Conservation (phyloP, 1,284 basidiomycete genomes). For the Tranzscheliella williamsii region DNA sequence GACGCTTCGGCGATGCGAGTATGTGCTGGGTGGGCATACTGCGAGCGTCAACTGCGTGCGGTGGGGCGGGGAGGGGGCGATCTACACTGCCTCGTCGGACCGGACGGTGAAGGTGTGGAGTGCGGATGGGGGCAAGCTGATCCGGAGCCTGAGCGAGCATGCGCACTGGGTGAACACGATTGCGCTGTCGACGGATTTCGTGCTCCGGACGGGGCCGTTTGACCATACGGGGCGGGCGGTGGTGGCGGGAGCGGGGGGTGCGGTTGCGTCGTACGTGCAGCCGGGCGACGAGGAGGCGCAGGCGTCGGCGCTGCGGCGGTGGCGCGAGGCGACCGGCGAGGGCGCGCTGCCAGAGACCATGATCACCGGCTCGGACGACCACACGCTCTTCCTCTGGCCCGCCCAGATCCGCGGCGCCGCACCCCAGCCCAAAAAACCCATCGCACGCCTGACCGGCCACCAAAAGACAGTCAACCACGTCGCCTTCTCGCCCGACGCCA, state of each 20-base stretch:
- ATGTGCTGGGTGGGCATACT: constrained; percentile 87
- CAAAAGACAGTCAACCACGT: constrained; percentile 95
- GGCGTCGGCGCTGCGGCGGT: constrained; percentile 64
- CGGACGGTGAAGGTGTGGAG: constrained; percentile 93
- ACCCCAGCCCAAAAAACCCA: constrained; percentile 72
- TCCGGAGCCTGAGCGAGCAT: constrained; percentile 81
- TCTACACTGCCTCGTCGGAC: constrained; percentile 91
- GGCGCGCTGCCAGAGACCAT: constrained; percentile 70
- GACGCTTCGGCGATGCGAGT: constrained; percentile 73
- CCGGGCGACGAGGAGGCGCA: constrained; percentile 13
- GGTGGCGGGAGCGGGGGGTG: background rate
- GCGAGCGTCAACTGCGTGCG: constrained; percentile 92
- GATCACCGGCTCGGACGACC: constrained; percentile 90
- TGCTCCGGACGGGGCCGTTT: constrained; percentile 90
- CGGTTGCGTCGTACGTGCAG: constrained; percentile 20
- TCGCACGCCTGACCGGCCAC: constrained; percentile 87
- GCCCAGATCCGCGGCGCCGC: constrained; percentile 41
- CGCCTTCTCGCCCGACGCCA: constrained; percentile 89
- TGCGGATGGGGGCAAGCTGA: constrained; percentile 70
- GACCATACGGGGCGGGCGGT: constrained; percentile 70
- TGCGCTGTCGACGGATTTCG: constrained; percentile 91
- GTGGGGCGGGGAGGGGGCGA: constrained; percentile 73
- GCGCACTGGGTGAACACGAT: constrained; percentile 99
- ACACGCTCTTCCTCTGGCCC: constrained; percentile 67
- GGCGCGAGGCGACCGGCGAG: constrained; percentile 75